Conservation (phyloP, 805 yeast species). For the Blastobotrys attinorum region DNA sequence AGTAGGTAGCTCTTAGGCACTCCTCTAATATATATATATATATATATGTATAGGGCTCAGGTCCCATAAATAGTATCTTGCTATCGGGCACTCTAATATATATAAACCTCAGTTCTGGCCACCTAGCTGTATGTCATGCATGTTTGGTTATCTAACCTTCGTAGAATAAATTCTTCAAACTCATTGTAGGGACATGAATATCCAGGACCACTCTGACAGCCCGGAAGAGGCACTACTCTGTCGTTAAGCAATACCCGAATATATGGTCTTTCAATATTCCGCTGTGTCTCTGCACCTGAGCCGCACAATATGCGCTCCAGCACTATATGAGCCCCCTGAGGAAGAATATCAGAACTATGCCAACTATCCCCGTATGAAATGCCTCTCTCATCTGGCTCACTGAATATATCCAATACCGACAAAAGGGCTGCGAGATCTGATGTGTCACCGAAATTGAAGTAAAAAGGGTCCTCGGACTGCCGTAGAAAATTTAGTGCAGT, state of each 20-base stretch:
- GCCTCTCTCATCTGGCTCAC: not conserved
- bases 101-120: too few relatives aligned
- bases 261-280: constrained; percentile 23
- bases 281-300: too few relatives aligned
- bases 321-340: not conserved
- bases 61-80: too few relatives aligned
- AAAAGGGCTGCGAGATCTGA: not conserved
- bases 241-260: constrained; percentile 44
- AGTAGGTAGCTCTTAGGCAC: too few relatives aligned
- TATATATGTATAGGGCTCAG: too few relatives aligned
- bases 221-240: constrained; percentile 42
- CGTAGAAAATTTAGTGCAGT: not conserved
- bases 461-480: not conserved
- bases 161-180: too few relatives aligned
- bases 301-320: not conserved
- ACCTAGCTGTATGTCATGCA: too few relatives aligned
- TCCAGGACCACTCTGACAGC: constrained; percentile 45
- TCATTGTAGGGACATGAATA: constrained; percentile 29
- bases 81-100: too few relatives aligned
- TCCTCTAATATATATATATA: too few relatives aligned
- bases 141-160: too few relatives aligned
- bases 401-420: not conserved
- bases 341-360: not conserved
- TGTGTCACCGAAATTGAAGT: not conserved
- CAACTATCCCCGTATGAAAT: not conserved